These are phyloP conservation scores for Zoysia japonica DNA, from an alignment of 176 grass and related monocot species.

Conservation along the genomic window DNA sequence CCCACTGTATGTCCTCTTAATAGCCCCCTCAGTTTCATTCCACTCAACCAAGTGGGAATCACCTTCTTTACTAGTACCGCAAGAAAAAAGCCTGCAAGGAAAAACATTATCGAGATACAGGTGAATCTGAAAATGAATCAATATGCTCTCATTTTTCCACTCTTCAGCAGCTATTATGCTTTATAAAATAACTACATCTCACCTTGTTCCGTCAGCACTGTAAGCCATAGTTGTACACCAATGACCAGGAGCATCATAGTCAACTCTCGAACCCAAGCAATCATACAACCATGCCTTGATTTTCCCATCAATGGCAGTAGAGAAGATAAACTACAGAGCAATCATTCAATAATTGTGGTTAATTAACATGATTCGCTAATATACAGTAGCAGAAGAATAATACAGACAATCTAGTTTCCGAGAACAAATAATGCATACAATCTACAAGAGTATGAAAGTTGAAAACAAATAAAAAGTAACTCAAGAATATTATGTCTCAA, in stretches of 20 bases:
- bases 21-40: constrained; percentile 96
- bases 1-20: constrained; percentile 90
- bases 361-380: constrained; percentile 5
- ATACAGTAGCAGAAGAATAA: background rate
- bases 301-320: constrained; percentile 97
- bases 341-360: constrained; percentile 29
- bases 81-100: constrained; percentile 81
- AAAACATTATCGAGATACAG: constrained; percentile 19
- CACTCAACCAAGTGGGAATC: constrained; percentile 98
- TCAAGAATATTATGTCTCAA: constrained; percentile 13
- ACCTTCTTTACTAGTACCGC: constrained; percentile 97
- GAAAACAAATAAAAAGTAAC: constrained; percentile 23
- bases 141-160: background rate
- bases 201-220: constrained; percentile 93
- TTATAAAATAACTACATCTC: constrained; percentile 23
- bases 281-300: constrained; percentile 99
- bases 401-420: background rate
- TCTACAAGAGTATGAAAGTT: background rate
- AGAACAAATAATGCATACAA: background rate
- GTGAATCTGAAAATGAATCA: constrained; percentile 26
- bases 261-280: constrained; percentile 94
- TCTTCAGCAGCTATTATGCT: constrained; percentile 1
- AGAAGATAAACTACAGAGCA: constrained; percentile 91
- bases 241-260: constrained; percentile 98
- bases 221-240: constrained; percentile 99